phyloP scores from a whole-genome alignment of 2,329 filamentous ascomycete species.

The Purpureocillium takamizusanense region DNA sequence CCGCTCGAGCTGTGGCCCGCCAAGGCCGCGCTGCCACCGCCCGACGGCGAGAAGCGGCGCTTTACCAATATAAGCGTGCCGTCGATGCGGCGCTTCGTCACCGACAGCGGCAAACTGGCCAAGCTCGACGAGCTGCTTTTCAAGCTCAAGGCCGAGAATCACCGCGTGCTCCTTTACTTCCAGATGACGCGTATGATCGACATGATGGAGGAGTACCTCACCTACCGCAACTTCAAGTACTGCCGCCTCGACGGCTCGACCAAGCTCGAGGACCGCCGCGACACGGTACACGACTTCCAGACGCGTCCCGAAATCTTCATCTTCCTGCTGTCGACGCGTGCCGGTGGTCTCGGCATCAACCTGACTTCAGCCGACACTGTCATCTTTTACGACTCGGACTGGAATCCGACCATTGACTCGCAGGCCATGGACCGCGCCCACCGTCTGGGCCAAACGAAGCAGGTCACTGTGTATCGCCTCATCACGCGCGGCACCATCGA shows the following conservation, averaged over 20 bases:
- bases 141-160: slow-evolving; percentile 82
- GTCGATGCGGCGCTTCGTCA: slow-evolving; percentile 96
- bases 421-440: slow-evolving; percentile 99
- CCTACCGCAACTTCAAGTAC: slow-evolving; percentile 98
- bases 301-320: slow-evolving; percentile 91
- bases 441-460: slow-evolving; percentile 88
- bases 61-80: slow-evolving; percentile 90
- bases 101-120: slow-evolving; percentile 91
- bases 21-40: slow-evolving; percentile 60
- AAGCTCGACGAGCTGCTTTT: slow-evolving; percentile 81
- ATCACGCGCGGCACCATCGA: slow-evolving; percentile 96
- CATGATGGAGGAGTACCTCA: slow-evolving; percentile 97
- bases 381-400: slow-evolving; percentile 99
- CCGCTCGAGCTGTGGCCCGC: slow-evolving; percentile 56
- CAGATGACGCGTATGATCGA: slow-evolving; percentile 99
- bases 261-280: slow-evolving; percentile 91
- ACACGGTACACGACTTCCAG: slow-evolving; percentile 96
- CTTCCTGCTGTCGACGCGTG: slow-evolving; percentile 90
- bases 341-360: slow-evolving; percentile 96
- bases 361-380: slow-evolving; percentile 93
- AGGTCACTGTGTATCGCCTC: slow-evolving; percentile 95
- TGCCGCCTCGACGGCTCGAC: slow-evolving; percentile 93
- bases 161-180: slow-evolving; percentile 96
- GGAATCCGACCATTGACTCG: slow-evolving; percentile 98
- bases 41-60: slow-evolving; percentile 70